Conservation (phyloP, 306 rosid species). For the Urtica urens region DNA sequence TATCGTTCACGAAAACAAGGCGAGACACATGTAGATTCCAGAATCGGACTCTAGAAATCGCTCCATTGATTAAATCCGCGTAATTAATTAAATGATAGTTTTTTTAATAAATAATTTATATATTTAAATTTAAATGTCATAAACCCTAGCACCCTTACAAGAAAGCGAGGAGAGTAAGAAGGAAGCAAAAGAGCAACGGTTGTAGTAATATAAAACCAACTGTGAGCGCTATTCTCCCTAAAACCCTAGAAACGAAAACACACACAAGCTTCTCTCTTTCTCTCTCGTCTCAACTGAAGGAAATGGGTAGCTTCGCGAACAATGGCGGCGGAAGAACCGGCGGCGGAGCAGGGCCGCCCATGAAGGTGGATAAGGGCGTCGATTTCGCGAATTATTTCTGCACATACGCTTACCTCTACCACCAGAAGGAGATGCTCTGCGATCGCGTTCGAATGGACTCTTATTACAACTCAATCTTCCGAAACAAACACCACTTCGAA, state of each 20-base stretch:
- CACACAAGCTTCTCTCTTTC: background rate
- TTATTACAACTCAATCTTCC: constrained; percentile 65
- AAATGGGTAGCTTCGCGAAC: constrained; percentile 65
- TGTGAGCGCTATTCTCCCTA: too few species aligned
- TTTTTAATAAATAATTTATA: too few species aligned
- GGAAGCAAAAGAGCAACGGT: background rate
- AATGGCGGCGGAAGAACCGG: constrained; percentile 23
- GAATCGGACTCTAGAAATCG: too few species aligned
- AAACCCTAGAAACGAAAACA: constrained; percentile 1
- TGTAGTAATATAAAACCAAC: too few species aligned
- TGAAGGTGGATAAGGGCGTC: constrained; percentile 56
- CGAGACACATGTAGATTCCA: too few species aligned
- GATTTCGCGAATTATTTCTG: constrained; percentile 87
- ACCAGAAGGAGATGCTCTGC: constrained; percentile 98
- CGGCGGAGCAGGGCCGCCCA: constrained; percentile 5
- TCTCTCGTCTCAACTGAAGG: background rate
- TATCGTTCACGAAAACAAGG: too few species aligned
- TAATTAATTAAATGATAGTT: too few species aligned
- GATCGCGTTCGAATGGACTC: constrained; percentile 99
- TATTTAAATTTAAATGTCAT: too few species aligned
- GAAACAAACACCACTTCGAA: constrained; percentile 71
- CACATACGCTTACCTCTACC: constrained; percentile 84
- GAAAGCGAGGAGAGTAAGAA: background rate
- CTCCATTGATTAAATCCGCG: too few species aligned
- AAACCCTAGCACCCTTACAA: background rate